These are phyloP conservation scores for Penicillium sp. DNA, from an alignment of 2,329 filamentous ascomycete genomes.

Conservation along the genomic window DNA sequence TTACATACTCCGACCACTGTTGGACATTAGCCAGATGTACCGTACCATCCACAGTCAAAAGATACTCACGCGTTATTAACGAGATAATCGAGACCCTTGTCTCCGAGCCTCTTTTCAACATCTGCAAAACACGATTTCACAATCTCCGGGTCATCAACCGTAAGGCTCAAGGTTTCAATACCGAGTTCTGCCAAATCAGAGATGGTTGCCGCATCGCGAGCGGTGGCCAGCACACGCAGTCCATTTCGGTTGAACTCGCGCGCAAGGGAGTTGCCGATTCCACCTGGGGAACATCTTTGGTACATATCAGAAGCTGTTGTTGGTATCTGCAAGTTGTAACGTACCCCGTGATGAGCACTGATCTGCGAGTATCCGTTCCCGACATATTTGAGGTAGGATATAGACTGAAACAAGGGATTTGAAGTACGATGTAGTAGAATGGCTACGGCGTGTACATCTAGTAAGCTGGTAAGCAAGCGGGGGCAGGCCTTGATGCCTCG, in stretches of 20 bases:
- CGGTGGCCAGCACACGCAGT: conserved; percentile 58
- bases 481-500: conserved; percentile 7
- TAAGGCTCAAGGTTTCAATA: conserved; percentile 55
- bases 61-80: conserved; percentile 56
- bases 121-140: conserved; percentile 49
- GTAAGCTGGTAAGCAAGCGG: background rate
- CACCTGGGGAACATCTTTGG: conserved; percentile 45
- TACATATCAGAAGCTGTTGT: conserved; percentile 4
- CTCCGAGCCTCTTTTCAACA: conserved; percentile 47
- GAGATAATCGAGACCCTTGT: conserved; percentile 53
- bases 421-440: background rate
- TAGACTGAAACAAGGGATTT: background rate
- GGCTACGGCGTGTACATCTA: background rate
- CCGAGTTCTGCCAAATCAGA: conserved; percentile 49
- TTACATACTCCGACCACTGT: conserved; percentile 33
- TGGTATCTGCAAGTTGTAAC: conserved; percentile 10
- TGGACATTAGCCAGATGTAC: conserved; percentile 1
- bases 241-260: conserved; percentile 55
- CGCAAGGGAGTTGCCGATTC: conserved; percentile 59
- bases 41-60: background rate
- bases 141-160: conserved; percentile 52
- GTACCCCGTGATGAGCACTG: conserved; percentile 45
- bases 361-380: conserved; percentile 33
- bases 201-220: conserved; percentile 51
- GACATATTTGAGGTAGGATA: conserved; percentile 18